phyloP scores from a whole-genome alignment of 371 early-diverging fungal species.

The Mortierella sp. region DNA sequence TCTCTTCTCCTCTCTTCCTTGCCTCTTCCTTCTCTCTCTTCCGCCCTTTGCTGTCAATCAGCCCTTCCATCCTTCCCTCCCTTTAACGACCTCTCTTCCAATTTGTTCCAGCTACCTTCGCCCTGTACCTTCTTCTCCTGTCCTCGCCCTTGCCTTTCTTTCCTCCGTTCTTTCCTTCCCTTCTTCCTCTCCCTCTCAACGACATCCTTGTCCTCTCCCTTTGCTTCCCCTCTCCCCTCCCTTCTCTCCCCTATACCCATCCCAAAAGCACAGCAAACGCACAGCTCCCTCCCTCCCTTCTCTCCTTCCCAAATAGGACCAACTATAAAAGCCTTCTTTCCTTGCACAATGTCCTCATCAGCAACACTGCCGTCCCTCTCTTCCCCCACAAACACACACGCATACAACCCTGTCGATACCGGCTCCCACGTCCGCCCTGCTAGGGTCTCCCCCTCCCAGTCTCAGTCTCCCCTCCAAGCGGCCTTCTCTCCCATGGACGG shows the following conservation, averaged over 20 bases:
- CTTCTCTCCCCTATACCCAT: neutral
- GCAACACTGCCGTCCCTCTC: constrained; percentile 16
- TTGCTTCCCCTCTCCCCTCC: neutral
- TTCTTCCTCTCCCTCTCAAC: neutral
- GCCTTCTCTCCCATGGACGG: constrained; percentile 14
- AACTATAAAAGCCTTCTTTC: neutral
- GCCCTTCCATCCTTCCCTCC: neutral
- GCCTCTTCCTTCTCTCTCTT: neutral
- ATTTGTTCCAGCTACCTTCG: too few species aligned
- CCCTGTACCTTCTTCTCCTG: too few species aligned
- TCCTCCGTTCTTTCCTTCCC: neutral
- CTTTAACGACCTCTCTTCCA: neutral
- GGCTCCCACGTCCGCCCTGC: neutral
- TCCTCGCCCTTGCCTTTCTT: neutral
- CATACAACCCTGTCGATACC: neutral
- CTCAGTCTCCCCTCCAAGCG: constrained; percentile 16
- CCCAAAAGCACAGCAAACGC: neutral
- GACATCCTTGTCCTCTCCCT: neutral
- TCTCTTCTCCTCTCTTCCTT: neutral
- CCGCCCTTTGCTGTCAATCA: neutral
- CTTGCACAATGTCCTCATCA: constrained; percentile 6
- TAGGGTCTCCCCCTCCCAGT: constrained; percentile 1
- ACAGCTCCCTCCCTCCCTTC: neutral
- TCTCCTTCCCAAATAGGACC: neutral
- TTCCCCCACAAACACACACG: constrained; percentile 9